Evolutionary conservation across 768 basidiomycete genomes (phyloP), one percentile per base, ranked within the genome.

Genomic region (Stropharia rugosoannulata): DNA sequence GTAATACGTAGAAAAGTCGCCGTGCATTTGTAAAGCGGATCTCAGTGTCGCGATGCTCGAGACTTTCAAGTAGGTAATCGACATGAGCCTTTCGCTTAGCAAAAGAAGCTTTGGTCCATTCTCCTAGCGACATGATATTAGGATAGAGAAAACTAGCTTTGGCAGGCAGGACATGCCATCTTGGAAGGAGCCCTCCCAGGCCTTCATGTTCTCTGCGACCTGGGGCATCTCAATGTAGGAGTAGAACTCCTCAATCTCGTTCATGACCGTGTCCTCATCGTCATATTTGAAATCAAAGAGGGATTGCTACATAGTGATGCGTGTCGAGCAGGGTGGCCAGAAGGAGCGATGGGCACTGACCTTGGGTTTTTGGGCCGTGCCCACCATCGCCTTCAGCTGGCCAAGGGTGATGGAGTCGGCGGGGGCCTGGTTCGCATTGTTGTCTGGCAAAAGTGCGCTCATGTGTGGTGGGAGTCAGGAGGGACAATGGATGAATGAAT

Each of bases 161-260:
- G 42, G 38, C 48, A 50, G 22, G 11, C 29, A 48, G 54, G 36
- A 70, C 83, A 63, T 65, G 90, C 93, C 90, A 71, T 84, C 84
- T 29, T 79, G 73, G 67, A 90, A 95, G 41, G 89, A 92, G 38
- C 87, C 87, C 64, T 89, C 83, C 90, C 93, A 97, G 43, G 91
- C 89, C 65, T 86, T 88, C 59, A 92, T 75, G 68, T 93, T 93
- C 76, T 93, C 90, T 2, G 84, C 85, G 18, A 94, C 87, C 68
- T 95, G 91, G 0, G 90, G 84, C 83, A 94, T 92, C 76, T 98
- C 96, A 58, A 93, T 86, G 72, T 97, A 99, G 18, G 93, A 93
- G 71, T 96, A 98, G 74, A 98, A 98, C 72, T 99, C 97, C 56
- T 98, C 92, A 38, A 99, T 87, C 69, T 99, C 97, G 64, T 90